phyloP scores from a whole-genome alignment of 441 rosid genomes.

The Gossypium armourianum region DNA sequence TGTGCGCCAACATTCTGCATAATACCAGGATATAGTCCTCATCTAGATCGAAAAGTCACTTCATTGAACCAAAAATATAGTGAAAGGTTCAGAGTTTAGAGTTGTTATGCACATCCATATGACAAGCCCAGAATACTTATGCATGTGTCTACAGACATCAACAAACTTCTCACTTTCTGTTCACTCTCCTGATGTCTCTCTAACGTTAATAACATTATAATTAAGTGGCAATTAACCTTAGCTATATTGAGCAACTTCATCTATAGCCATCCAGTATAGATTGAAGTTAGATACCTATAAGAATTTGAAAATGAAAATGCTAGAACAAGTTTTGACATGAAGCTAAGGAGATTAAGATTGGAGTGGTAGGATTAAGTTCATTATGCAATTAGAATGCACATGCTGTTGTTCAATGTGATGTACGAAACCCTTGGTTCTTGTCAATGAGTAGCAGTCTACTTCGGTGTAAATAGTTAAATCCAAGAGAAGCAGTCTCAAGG shows the following conservation, averaged over 20 bases:
- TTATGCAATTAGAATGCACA: background rate
- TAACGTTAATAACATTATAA: background rate
- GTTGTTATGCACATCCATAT: background rate
- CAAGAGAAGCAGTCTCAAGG: background rate
- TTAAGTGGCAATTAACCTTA: background rate
- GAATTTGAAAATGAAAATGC: background rate
- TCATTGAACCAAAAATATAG: background rate
- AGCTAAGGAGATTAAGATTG: background rate
- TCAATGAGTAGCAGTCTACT: background rate
- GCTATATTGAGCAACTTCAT: background rate
- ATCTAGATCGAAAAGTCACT: background rate
- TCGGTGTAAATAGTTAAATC: background rate
- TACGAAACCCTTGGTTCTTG: background rate
- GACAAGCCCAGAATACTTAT: background rate
- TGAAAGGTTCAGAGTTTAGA: background rate
- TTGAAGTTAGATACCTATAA: background rate
- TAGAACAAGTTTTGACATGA: background rate
- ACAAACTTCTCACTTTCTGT: background rate
- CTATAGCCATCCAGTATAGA: background rate
- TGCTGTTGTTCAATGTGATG: background rate
- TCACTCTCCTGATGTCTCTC: background rate
- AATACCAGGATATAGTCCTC: constrained; percentile 12
- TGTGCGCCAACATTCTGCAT: constrained; percentile 95
- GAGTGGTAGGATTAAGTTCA: background rate
- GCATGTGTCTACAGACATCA: background rate